Conservation (phyloP, 2,329 filamentous ascomycete genomes). For the Botrytis sinoallii region DNA sequence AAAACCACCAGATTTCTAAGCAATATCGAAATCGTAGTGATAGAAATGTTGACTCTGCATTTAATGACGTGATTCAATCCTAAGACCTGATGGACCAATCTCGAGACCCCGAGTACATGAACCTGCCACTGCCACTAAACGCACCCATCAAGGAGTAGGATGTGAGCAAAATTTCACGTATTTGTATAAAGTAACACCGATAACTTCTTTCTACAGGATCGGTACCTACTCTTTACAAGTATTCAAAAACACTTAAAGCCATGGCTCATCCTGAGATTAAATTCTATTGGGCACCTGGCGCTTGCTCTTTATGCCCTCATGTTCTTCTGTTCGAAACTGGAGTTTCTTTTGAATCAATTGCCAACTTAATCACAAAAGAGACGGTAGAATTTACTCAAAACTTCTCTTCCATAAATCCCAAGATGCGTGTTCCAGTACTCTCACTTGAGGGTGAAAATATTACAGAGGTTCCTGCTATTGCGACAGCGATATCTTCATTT, state of each 20-base stretch:
- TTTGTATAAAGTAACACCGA: neutral
- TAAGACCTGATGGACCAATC: neutral
- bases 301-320: constrained; percentile 38
- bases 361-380: constrained; percentile 5
- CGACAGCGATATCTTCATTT: constrained; percentile 33
- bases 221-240: neutral
- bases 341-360: constrained; percentile 28
- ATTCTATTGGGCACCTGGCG: constrained; percentile 34
- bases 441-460: constrained; percentile 34
- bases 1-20: neutral
- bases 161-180: neutral
- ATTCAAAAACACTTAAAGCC: too few relatives aligned
- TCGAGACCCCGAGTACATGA: neutral
- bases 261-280: constrained; percentile 25
- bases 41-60: neutral
- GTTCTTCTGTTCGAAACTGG: constrained; percentile 36
- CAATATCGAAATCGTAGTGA: neutral
- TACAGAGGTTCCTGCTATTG: constrained; percentile 39
- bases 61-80: neutral
- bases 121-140: neutral
- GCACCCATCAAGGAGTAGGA: neutral
- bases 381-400: constrained; percentile 22
- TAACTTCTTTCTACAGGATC: neutral
- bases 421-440: constrained; percentile 37
- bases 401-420: constrained; percentile 35